Percentiles rank a stretch among this genome's conserved stretches.
Evolutionary conservation across 2,329 filamentous ascomycete genomes (phyloP).

Genomic region (Penicillium rolfsii): DNA sequence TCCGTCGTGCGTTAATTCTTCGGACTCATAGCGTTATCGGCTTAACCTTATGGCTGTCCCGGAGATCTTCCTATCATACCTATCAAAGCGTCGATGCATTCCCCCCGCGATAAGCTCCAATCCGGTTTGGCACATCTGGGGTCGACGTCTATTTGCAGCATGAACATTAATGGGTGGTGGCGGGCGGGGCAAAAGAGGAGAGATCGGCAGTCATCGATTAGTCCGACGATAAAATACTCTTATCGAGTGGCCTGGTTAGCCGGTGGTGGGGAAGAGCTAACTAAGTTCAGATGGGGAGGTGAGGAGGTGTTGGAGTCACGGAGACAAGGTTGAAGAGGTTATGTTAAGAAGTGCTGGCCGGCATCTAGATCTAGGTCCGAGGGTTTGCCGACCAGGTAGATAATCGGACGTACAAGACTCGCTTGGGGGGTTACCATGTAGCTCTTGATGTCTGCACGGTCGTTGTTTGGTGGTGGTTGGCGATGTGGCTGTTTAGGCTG

Average conservation of each 20-base stretch:
- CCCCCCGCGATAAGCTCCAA: conserved; percentile 26
- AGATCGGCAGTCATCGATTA: conserved; percentile 18
- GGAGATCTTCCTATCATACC: conserved; percentile 19
- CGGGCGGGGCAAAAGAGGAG: conserved; percentile 20
- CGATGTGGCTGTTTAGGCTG: conserved; percentile 3
- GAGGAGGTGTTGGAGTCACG: conserved; percentile 1
- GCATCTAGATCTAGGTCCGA: conserved; percentile 12
- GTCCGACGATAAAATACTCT: not conserved
- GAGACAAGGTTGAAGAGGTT: not conserved
- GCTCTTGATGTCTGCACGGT: not conserved
- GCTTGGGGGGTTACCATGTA: not conserved
- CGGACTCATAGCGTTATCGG: conserved; percentile 15
- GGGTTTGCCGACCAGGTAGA: conserved; percentile 1
- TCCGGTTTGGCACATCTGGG: conserved; percentile 17
- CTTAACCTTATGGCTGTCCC: not conserved
- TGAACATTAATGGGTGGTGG: conserved; percentile 10
- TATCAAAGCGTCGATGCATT: conserved; percentile 9
- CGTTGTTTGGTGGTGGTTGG: not conserved
- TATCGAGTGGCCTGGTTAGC: conserved; percentile 2
- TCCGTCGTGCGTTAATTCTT: not conserved
- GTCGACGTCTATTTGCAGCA: not conserved
- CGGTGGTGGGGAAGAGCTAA: not conserved
- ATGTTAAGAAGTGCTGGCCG: not conserved
- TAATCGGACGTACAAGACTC: not conserved
- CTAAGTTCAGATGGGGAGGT: not conserved